These are phyloP conservation scores for Cladosporium oxysporum DNA, from an alignment of 2,329 filamentous ascomycete genomes.

Conservation along the genomic window DNA sequence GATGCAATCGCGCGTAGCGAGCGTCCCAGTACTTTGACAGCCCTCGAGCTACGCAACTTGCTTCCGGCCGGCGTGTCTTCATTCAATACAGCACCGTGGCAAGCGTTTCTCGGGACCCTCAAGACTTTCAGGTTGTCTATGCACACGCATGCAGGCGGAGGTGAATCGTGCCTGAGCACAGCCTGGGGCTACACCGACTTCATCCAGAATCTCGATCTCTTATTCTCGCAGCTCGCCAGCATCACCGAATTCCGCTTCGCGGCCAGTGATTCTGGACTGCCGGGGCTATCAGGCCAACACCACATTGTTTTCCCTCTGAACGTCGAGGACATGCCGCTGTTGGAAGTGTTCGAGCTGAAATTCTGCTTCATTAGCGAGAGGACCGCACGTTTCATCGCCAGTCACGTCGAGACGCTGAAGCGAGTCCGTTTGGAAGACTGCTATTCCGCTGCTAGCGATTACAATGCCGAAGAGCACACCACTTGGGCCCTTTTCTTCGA, in stretches of 20 bases:
- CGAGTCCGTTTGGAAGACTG: not conserved
- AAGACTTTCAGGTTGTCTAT: not conserved
- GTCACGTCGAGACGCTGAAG: not conserved
- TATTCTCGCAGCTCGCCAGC: not conserved
- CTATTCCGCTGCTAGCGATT: not conserved
- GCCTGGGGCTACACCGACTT: not conserved
- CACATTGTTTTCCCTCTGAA: not conserved
- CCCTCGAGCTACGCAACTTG: not conserved
- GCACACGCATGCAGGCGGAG: not conserved
- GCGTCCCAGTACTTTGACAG: not conserved
- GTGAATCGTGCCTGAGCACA: not conserved
- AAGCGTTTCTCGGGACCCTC: not conserved
- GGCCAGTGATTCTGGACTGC: not conserved
- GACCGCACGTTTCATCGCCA: not conserved
- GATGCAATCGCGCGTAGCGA: not conserved
- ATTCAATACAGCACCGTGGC: not conserved
- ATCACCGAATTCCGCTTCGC: not conserved
- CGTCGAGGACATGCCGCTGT: not conserved
- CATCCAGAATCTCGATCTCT: not conserved
- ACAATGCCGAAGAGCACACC: not conserved
- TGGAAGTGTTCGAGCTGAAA: not conserved
- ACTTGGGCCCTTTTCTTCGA: not conserved
- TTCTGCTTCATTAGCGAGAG: conserved; percentile 1
- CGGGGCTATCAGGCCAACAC: not conserved
- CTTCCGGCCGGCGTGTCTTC: not conserved